phyloP scores from a whole-genome alignment of 2,329 filamentous ascomycete species.

The Orbilia oligospora region DNA sequence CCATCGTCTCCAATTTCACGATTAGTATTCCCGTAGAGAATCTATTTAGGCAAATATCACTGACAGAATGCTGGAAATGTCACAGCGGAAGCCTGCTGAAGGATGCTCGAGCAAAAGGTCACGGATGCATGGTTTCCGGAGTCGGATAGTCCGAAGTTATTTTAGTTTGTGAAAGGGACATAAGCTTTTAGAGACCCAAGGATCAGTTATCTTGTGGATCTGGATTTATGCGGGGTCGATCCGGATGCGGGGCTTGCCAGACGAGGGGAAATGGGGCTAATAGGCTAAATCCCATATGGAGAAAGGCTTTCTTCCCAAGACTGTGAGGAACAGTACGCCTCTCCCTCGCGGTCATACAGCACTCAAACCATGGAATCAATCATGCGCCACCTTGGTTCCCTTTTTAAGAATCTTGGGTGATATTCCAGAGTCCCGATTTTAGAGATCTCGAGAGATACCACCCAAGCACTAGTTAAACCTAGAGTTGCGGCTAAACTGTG shows the following conservation, averaged over 20 bases:
- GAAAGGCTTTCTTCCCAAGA: neutral
- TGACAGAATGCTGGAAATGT: neutral
- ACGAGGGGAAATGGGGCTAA: neutral
- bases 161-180: neutral
- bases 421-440: too few relatives aligned
- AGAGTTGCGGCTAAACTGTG: too few relatives aligned
- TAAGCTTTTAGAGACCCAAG: slow-evolving; percentile 6
- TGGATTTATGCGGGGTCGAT: slow-evolving; percentile 23
- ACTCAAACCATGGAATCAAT: neutral
- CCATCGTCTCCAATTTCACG: neutral
- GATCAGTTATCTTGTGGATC: slow-evolving; percentile 12
- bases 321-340: neutral
- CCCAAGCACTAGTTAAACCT: too few relatives aligned
- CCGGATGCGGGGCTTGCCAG: neutral
- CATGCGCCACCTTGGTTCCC: neutral
- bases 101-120: neutral
- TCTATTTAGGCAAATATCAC: slow-evolving; percentile 17
- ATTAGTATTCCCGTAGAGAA: neutral
- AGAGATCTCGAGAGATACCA: too few relatives aligned
- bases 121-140: neutral
- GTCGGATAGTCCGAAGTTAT: slow-evolving; percentile 15
- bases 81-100: neutral
- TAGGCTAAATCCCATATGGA: neutral
- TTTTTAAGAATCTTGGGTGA: neutral
- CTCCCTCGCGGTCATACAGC: neutral